Evolutionary conservation across 768 basidiomycete species (phyloP).

Genomic region (Megacollybia marginata): DNA sequence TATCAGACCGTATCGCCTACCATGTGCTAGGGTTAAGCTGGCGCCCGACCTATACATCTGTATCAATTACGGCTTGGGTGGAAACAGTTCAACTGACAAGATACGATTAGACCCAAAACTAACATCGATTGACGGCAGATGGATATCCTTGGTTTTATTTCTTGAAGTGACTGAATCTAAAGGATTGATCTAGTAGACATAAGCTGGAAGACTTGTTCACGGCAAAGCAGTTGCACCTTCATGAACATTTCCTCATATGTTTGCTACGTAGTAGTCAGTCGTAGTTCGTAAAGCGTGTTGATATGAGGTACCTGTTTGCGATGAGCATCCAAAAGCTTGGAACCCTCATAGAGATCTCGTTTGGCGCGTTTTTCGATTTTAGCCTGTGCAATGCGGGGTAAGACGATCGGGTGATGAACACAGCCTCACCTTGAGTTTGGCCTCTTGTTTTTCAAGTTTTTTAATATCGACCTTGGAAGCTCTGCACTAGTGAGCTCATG

Average conservation of each 20-base stretch:
- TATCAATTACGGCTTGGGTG: conserved; percentile 2
- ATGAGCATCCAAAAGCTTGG: conserved; percentile 88
- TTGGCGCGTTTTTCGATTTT: conserved; percentile 96
- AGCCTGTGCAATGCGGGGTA: conserved; percentile 39
- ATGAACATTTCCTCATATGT: conserved; percentile 98
- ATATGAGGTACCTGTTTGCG: conserved; percentile 63
- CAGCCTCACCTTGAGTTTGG: conserved; percentile 70
- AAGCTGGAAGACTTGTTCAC: background rate
- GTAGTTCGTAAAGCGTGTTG: conserved; percentile 1
- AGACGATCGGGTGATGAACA: conserved; percentile 2
- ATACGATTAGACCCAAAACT: conserved; percentile 95
- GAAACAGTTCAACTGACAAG: conserved; percentile 38
- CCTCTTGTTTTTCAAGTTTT: conserved; percentile 94
- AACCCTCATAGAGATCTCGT: conserved; percentile 90
- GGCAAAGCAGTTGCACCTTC: conserved; percentile 51
- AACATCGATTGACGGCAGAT: conserved; percentile 91
- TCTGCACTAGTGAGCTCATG: conserved; percentile 30
- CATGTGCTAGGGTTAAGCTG: conserved; percentile 79
- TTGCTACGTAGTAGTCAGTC: conserved; percentile 47
- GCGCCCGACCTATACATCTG: conserved; percentile 59
- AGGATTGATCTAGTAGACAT: conserved; percentile 69
- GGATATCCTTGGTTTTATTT: conserved; percentile 97
- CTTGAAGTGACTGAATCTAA: conserved; percentile 74
- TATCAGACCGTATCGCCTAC: conserved; percentile 87
- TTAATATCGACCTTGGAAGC: conserved; percentile 91